Conservation (phyloP, 2,329 filamentous ascomycete species). For the Albifimbria verrucaria region DNA sequence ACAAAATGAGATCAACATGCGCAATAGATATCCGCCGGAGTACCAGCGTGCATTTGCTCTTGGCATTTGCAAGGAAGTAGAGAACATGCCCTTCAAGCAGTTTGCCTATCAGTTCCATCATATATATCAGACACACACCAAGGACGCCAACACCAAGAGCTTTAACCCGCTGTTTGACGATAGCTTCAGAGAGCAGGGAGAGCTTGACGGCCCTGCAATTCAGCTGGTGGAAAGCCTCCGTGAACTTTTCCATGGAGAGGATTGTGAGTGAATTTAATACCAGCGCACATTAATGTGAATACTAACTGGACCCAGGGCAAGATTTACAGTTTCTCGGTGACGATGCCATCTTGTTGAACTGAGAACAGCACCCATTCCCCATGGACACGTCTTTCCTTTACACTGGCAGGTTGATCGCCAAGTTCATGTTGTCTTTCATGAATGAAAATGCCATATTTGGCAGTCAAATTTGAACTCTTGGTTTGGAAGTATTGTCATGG, state of each 20-base stretch:
- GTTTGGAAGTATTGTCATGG: not conserved
- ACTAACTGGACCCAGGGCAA: slow-evolving; percentile 24
- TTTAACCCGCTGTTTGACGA: slow-evolving; percentile 55
- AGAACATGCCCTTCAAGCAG: slow-evolving; percentile 58
- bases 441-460: slow-evolving; percentile 48
- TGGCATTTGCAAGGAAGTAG: slow-evolving; percentile 45
- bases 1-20: slow-evolving; percentile 46
- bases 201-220: slow-evolving; percentile 42
- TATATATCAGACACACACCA: slow-evolving; percentile 54
- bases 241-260: slow-evolving; percentile 38
- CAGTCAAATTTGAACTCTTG: slow-evolving; percentile 14
- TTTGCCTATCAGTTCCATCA: slow-evolving; percentile 60
- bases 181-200: slow-evolving; percentile 35
- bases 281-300: slow-evolving; percentile 9
- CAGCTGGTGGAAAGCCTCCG: slow-evolving; percentile 45
- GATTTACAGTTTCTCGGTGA: slow-evolving; percentile 40
- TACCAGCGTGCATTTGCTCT: slow-evolving; percentile 43
- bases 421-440: slow-evolving; percentile 53
- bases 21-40: slow-evolving; percentile 31
- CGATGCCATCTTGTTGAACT: slow-evolving; percentile 43
- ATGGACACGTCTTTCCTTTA: slow-evolving; percentile 48
- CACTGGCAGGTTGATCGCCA: slow-evolving; percentile 48
- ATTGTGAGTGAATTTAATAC: slow-evolving; percentile 36
- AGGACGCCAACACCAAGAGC: slow-evolving; percentile 43
- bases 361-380: slow-evolving; percentile 42